Percentiles rank a stretch among this genome's conserved stretches.
Conservation (phyloP, 2,329 filamentous ascomycete species). For the Sarocladiaceae sp. region DNA sequence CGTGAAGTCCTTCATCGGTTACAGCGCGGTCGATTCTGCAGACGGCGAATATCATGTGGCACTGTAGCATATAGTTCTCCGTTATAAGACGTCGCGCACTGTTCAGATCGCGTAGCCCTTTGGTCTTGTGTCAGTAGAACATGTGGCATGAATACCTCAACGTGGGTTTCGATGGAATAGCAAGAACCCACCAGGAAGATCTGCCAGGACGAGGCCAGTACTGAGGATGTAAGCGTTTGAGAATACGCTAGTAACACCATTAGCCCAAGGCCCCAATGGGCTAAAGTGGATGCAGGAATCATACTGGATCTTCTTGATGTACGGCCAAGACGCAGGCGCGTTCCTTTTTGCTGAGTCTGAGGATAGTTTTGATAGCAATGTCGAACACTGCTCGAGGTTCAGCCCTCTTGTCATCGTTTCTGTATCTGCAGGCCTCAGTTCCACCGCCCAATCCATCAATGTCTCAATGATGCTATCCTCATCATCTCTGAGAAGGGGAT, state of each 20-base stretch:
- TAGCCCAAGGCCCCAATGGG: no score
- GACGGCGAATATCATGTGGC: slow-evolving; percentile 43
- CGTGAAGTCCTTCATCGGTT: slow-evolving; percentile 34
- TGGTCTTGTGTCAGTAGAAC: no score
- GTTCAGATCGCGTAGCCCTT: slow-evolving; percentile 44
- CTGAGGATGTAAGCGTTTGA: slow-evolving; percentile 41
- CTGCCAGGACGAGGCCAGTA: slow-evolving; percentile 42
- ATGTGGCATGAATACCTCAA: neutral
- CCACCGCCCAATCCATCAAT: slow-evolving; percentile 19
- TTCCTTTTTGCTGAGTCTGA: slow-evolving; percentile 24
- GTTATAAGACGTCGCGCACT: slow-evolving; percentile 37
- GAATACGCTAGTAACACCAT: slow-evolving; percentile 29
- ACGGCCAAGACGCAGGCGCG: slow-evolving; percentile 35
- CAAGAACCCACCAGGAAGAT: slow-evolving; percentile 37
- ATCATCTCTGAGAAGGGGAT: slow-evolving; percentile 14
- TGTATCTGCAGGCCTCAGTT: slow-evolving; percentile 10
- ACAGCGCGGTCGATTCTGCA: slow-evolving; percentile 35
- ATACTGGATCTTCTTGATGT: slow-evolving; percentile 38
- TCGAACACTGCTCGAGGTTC: slow-evolving; percentile 27
- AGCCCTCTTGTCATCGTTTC: neutral
- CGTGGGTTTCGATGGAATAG: neutral
- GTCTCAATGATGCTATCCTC: slow-evolving; percentile 16
- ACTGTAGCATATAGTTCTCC: slow-evolving; percentile 38
- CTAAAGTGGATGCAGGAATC: no score
- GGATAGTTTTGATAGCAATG: slow-evolving; percentile 28